Evolutionary conservation across 768 basidiomycete species (phyloP).

Genomic region (Lentinula lateritia): DNA sequence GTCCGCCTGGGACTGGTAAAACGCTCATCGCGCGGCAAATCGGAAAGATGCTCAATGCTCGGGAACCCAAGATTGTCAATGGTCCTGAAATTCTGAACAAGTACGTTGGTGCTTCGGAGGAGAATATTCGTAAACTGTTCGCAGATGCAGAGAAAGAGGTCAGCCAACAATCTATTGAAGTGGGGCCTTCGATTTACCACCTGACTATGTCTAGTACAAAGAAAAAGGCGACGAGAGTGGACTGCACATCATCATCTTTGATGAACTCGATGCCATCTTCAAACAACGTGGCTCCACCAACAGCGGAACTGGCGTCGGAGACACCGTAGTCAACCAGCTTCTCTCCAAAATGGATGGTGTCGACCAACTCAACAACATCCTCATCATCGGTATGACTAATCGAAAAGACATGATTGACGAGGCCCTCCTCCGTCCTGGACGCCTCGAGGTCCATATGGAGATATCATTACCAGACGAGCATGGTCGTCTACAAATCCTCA

Average conservation of each 20-base stretch:
- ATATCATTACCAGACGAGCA: slow-evolving; percentile 94
- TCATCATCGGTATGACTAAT: slow-evolving; percentile 99
- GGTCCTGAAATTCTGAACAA: slow-evolving; percentile 98
- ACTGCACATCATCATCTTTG: slow-evolving; percentile 98
- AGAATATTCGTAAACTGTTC: slow-evolving; percentile 96
- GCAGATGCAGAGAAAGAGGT: slow-evolving; percentile 98
- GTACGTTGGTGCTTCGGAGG: slow-evolving; percentile 95
- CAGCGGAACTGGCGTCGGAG: slow-evolving; percentile 94
- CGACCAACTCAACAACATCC: slow-evolving; percentile 96
- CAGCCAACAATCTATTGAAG: not conserved
- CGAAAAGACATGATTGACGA: slow-evolving; percentile 99
- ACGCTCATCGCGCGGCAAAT: slow-evolving; percentile 98
- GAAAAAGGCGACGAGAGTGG: slow-evolving; percentile 96
- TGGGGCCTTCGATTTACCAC: not conserved
- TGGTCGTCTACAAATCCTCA: slow-evolving; percentile 90
- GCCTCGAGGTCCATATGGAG: slow-evolving; percentile 99
- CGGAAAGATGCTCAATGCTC: slow-evolving; percentile 97
- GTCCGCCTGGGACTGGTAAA: slow-evolving; percentile 98
- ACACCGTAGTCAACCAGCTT: slow-evolving; percentile 97
- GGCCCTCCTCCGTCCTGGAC: slow-evolving; percentile 92
- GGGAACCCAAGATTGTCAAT: slow-evolving; percentile 97
- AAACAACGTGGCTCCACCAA: slow-evolving; percentile 95
- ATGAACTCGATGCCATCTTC: slow-evolving; percentile 97
- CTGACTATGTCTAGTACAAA: slow-evolving; percentile 62
- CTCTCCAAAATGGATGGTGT: slow-evolving; percentile 99